Base-by-base conservation (phyloP, 345 rosid species). In the Melaleuca quinquenervia region DNA sequence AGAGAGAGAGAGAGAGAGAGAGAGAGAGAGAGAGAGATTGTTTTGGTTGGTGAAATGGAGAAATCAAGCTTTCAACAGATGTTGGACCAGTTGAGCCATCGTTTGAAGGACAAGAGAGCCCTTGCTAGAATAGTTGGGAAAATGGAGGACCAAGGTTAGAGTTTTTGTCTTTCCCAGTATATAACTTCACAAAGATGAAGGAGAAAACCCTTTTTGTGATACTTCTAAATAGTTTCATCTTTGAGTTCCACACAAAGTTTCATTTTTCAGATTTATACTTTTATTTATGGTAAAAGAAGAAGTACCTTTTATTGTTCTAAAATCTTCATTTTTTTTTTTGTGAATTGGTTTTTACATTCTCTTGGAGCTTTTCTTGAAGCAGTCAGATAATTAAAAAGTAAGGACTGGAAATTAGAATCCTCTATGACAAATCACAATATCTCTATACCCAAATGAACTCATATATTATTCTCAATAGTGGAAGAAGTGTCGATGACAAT, bases 61-160 rank as follows among this genome's bases (percentile, higher is more conserved):
- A 92, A 86, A 75, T 88, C 94, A 7, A 93, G 51, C 74, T 93
- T 96, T 84, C 89, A 93, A 50, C 92, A 91, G 82, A 92, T 90
- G 14, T 93, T 94, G 87, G 93, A 88, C 87, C 94, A 90, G 82
- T 89, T 96, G 74, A 96, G 98, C 88, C 94, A 93, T 80, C 93
- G 91, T 85, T 89, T 94, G 89, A 96, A 94, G 90, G 95, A 90
- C 85, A 94, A 91, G 83, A 91, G 94, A 50, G 92, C 88, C 84
- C 56, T 51, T 16, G 15, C 3, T n/a, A 56, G 56, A 50, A 82
- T 51, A 50, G 45, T 36, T 80, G 87, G 83, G 70, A 91, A 89
- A 24, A 87, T 91, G 44, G 91, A 90, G 60, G 76, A 86, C 45
- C 76, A 82, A 86, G 89, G 91, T 89, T 58, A 8, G 84, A 49